A percentile compares a stretch with the other conserved stretches of the same genome.
Evolutionary conservation across 2,329 filamentous ascomycete genomes (phyloP).

Genomic region (Apiospora arundinis): DNA sequence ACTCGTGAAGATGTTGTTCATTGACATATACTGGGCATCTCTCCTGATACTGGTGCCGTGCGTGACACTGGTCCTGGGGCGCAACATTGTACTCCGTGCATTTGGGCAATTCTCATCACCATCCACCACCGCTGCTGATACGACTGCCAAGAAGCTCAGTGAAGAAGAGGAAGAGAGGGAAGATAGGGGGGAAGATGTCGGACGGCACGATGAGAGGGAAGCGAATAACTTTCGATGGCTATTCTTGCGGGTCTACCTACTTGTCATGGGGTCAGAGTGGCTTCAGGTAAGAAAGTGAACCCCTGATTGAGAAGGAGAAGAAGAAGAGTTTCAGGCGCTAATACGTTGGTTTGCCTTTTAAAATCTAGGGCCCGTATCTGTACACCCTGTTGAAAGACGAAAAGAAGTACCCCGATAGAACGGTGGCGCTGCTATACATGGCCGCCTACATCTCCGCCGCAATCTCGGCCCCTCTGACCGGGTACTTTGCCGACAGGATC

Average conservation of each 20-base stretch:
- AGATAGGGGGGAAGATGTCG: not conserved
- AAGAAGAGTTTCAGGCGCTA: too few relatives aligned
- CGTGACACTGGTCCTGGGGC: slow-evolving; percentile 30
- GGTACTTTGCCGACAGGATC: slow-evolving; percentile 54
- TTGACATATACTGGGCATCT: slow-evolving; percentile 36
- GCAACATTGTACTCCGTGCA: slow-evolving; percentile 26
- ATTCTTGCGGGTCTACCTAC: slow-evolving; percentile 49
- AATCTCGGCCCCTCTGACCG: slow-evolving; percentile 52
- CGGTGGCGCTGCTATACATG: slow-evolving; percentile 49
- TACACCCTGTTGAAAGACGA: slow-evolving; percentile 41
- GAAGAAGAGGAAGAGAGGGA: not conserved
- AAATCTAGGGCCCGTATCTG: slow-evolving; percentile 36
- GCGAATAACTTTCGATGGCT: slow-evolving; percentile 30
- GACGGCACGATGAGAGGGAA: slow-evolving; percentile 28
- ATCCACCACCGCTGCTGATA: slow-evolving; percentile 2
- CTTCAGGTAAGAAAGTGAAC: slow-evolving; percentile 47
- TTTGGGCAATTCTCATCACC: slow-evolving; percentile 21
- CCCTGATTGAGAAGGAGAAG: not conserved
- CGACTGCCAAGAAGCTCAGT: not conserved
- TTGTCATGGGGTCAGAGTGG: slow-evolving; percentile 59
- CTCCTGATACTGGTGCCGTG: slow-evolving; percentile 32
- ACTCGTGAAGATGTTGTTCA: slow-evolving; percentile 23
- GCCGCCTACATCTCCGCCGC: slow-evolving; percentile 53
- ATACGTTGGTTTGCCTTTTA: not conserved
- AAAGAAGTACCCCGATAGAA: slow-evolving; percentile 36